phyloP scores from a whole-genome alignment of 2,329 filamentous ascomycete genomes.

The Diaporthe citri region DNA sequence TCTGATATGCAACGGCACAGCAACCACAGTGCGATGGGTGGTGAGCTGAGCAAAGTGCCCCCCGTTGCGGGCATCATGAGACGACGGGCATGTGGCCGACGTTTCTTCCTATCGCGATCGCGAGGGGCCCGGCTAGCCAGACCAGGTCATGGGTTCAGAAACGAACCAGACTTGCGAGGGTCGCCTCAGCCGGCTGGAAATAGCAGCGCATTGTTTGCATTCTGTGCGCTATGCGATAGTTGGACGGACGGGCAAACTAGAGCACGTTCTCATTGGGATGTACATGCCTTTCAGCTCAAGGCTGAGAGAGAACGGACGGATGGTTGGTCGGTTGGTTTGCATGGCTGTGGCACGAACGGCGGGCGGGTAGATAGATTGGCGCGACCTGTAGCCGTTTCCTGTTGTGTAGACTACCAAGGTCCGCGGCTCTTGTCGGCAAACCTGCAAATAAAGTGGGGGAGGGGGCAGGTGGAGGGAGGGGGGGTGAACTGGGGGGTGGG shows the following conservation, averaged over 20 bases:
- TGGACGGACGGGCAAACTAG: neutral
- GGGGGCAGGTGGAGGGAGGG: neutral
- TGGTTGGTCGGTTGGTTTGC: neutral
- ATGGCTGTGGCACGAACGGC: conserved; percentile 28
- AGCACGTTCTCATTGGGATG: neutral
- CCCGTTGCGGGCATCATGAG: conserved; percentile 11
- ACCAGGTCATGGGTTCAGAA: conserved; percentile 11
- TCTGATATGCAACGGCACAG: conserved; percentile 16
- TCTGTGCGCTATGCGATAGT: neutral
- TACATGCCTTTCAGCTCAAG: neutral
- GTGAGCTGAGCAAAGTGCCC: neutral
- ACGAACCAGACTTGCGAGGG: conserved; percentile 17
- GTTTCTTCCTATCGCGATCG: conserved; percentile 3
- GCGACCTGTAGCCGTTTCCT: conserved; percentile 13
- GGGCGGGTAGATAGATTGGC: conserved; percentile 25
- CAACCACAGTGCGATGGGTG: neutral
- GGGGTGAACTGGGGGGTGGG: neutral
- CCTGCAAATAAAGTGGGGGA: conserved; percentile 22
- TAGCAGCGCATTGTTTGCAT: neutral
- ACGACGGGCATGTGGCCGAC: conserved; percentile 19
- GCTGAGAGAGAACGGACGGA: conserved; percentile 13
- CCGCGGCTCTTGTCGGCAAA: conserved; percentile 31
- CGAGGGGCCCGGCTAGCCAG: neutral
- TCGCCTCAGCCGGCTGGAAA: neutral
- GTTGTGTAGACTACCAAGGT: conserved; percentile 4